Evolutionary conservation across 441 rosid species (phyloP), one percentile per base, ranked within the genome.

Genomic region (Pelargonium australe): DNA sequence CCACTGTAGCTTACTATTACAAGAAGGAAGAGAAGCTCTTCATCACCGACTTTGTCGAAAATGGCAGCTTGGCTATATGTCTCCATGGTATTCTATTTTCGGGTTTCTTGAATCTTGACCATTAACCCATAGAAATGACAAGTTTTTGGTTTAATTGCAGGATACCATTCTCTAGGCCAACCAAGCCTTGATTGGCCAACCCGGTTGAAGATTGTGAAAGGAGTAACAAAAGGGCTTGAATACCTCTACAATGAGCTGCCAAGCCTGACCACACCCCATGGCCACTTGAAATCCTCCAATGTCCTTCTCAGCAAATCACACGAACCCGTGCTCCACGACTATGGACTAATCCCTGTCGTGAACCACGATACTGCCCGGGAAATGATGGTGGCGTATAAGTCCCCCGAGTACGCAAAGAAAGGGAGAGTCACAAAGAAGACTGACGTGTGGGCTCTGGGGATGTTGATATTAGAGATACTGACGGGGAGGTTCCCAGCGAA

Each of bases 281-380:
- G 99, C 41, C 98, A 95, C 77, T 84, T 92, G 11, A 95, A 95
- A 76, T 92, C 98, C 66, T 95, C 99, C 3, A 95, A 95, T 64
- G 96, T 95, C 19, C 90, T 95, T 19, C 80, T 95, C 0, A 80
- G 80, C 57, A 78, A 82, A 13, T 78, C 78, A 60, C 79, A 77
- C 2, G 89, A 87, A 76, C 96, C 99, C 0, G 73, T 84, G 5
- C 16, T 49, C 16, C 13, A 13, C 5, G 57, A 49, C 57, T 49
- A 49, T n/a, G 57, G 57, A 2, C 57, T 49, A 13, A 49, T 49
- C 17, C 57, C 57, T 5, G 16, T 13, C 6, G 57, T 49, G 17
- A 49, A 49, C 57, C 57, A 49, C 6, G 57, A 49, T 13, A 49
- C 16, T n/a, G 57, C 57, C 57, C 57, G 14, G 57, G 57, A 49